Evolutionary conservation across 1,284 basidiomycete species (phyloP), one percentile per base, ranked within the genome.

Genomic region (Ceratobasidium sp.): DNA sequence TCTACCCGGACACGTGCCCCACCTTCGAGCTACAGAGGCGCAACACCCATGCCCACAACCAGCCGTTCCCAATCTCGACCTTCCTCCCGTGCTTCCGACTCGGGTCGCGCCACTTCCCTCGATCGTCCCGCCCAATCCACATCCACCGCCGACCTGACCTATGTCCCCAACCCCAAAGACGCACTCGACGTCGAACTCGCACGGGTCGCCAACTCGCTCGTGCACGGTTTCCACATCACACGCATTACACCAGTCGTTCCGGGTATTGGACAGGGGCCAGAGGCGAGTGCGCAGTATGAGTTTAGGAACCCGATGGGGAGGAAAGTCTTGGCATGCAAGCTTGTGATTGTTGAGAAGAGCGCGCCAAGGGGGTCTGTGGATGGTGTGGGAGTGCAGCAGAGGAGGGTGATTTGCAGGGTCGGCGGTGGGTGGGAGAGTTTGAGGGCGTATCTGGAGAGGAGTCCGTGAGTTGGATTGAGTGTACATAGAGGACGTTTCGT

Each of bases 371-470:
- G 88, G 3, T 87, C 89, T 81, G 85, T 86, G 69, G 81, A 84
- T 54, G 82, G 86, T 24, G 84, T 84, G 67, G 82, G 81, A 74
- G 88, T 77, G 41, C 79, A 85, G 78, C 89, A 88, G 73, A 93
- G 91, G 87, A 94, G 94, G 82, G 94, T 95, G 31, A 91, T 96
- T 90, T 93, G 91, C 82, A 89, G 93, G 76, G 90, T 95, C 73
- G 93, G 93, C 73, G 93, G 93, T 81, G 93, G 92, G 5, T 71
- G 67, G 67, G 67, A 71, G 56, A 71, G 67, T 45, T 71, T 71
- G 67, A 71, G 54, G 24, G 67, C 67, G 24, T 71, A 48, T 44
- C 50, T 71, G 56, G 67, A 54, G 11, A 56, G 67, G 56, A 56
- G 67, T 14, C 54, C 48, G 24, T 71, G 31, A 71, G 15, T 41